phyloP scores from a whole-genome alignment of 1,284 basidiomycete species.

The Malassezia japonica region DNA sequence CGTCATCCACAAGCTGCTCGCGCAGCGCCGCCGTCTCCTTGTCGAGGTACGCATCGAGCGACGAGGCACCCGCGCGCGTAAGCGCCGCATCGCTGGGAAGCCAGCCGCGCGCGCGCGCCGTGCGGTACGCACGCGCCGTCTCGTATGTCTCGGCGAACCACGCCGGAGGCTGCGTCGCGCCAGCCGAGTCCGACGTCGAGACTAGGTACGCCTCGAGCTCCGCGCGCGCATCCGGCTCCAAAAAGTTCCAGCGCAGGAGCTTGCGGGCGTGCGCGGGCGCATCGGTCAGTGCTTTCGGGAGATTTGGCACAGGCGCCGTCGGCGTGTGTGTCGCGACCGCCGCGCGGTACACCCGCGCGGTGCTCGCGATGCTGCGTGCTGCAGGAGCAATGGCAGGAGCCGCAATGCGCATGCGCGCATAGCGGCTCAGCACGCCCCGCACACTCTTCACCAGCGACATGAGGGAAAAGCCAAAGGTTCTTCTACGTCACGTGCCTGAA shows the following conservation, averaged over 20 bases:
- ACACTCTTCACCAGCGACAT: conserved; percentile 2
- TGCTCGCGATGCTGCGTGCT: too few relatives aligned
- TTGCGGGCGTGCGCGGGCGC: conserved; percentile 11
- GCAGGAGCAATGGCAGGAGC: too few relatives aligned
- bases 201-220: conserved; percentile 10
- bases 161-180: not conserved
- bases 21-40: conserved; percentile 14
- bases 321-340: too few relatives aligned
- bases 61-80: conserved; percentile 7
- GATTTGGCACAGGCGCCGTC: too few relatives aligned
- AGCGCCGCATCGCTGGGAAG: not conserved
- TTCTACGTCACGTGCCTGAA: not conserved
- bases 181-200: not conserved
- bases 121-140: conserved; percentile 13
- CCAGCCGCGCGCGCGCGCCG: conserved; percentile 16
- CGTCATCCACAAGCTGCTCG: not conserved
- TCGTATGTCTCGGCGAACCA: conserved; percentile 5
- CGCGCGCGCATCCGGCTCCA: not conserved
- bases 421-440: conserved; percentile 2
- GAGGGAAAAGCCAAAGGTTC: not conserved
- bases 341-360: too few relatives aligned
- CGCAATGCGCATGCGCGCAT: not conserved
- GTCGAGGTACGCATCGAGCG: conserved; percentile 15
- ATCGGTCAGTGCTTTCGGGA: too few relatives aligned
- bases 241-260: conserved; percentile 16